These are phyloP conservation scores for Botryobasidium botryosum DNA, from an alignment of 768 basidiomycete species.

Conservation along the genomic window DNA sequence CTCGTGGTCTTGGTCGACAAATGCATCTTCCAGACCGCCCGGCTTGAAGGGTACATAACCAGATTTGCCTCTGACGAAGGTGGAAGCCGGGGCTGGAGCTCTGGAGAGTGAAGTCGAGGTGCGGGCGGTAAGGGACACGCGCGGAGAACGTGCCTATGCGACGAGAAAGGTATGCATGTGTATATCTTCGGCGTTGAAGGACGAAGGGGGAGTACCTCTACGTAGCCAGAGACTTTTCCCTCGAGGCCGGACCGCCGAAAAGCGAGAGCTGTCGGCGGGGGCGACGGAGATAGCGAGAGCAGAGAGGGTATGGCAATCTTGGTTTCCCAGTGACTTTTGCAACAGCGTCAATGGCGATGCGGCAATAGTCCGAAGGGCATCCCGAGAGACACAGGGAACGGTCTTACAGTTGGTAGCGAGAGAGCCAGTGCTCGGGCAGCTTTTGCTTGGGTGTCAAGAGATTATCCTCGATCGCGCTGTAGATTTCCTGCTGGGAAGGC, in stretches of 20 bases:
- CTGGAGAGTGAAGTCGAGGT: conserved; percentile 77
- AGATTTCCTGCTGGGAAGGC: conserved; percentile 42
- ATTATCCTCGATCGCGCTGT: conserved; percentile 54
- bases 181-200: no score
- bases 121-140: conserved; percentile 41
- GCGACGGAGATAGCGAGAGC: conserved; percentile 46
- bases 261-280: conserved; percentile 53
- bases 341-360: neutral
- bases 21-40: conserved; percentile 67
- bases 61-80: conserved; percentile 88
- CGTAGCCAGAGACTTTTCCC: conserved; percentile 65
- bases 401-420: conserved; percentile 65
- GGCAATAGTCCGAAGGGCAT: no score
- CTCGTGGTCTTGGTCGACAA: conserved; percentile 30
- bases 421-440: conserved; percentile 56
- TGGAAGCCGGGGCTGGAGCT: conserved; percentile 58
- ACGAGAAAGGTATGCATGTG: neutral
- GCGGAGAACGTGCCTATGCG: conserved; percentile 37
- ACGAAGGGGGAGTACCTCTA: conserved; percentile 35
- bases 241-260: conserved; percentile 67
- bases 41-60: conserved; percentile 88
- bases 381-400: neutral
- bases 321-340: conserved; percentile 53
- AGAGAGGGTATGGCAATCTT: conserved; percentile 43
- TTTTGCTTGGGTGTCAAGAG: conserved; percentile 50